A percentile compares a stretch with the other conserved stretches of the same genome.
phyloP scores from a whole-genome alignment of 257 asterid genomes.

The Perilla frutescens region DNA sequence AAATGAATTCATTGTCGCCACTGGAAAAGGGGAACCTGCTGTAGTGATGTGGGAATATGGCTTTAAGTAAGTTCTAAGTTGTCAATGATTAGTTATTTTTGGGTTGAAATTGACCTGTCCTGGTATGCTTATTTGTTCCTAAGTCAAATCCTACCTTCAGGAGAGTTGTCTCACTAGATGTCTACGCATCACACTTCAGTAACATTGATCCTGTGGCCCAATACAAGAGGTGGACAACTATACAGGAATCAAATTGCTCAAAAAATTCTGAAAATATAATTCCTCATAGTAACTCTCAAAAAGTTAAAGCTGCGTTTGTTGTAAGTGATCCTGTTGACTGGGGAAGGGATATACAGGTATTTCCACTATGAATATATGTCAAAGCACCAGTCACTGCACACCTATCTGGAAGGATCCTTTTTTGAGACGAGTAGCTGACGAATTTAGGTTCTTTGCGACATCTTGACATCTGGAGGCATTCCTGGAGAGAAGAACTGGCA shows the following conservation, averaged over 20 bases:
- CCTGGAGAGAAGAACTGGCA: slow-evolving; percentile 50
- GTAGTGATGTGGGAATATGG: slow-evolving; percentile 69
- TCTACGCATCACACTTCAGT: slow-evolving; percentile 54
- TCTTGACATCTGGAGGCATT: slow-evolving; percentile 63
- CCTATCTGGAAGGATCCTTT: not conserved
- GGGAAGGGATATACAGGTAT: slow-evolving; percentile 76
- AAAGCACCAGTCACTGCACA: not conserved
- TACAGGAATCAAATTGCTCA: slow-evolving; percentile 34
- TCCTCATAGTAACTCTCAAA: slow-evolving; percentile 32
- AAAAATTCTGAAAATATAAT: slow-evolving; percentile 32
- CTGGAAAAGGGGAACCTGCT: slow-evolving; percentile 78
- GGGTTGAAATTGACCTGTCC: not conserved
- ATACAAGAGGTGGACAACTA: slow-evolving; percentile 59
- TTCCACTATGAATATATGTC: not conserved
- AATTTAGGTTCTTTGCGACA: slow-evolving; percentile 64
- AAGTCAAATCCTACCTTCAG: slow-evolving; percentile 41
- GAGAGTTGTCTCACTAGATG: slow-evolving; percentile 64
- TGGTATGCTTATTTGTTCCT: slow-evolving; percentile 17
- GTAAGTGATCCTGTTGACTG: slow-evolving; percentile 74
- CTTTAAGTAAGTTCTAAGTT: slow-evolving; percentile 50
- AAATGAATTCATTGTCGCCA: slow-evolving; percentile 63
- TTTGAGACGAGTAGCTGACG: slow-evolving; percentile 31
- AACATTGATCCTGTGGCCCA: slow-evolving; percentile 70
- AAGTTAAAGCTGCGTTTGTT: slow-evolving; percentile 63
- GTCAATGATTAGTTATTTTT: not conserved